Evolutionary conservation across 306 rosid genomes (phyloP).

Genomic region (Vachellia pachyceras): DNA sequence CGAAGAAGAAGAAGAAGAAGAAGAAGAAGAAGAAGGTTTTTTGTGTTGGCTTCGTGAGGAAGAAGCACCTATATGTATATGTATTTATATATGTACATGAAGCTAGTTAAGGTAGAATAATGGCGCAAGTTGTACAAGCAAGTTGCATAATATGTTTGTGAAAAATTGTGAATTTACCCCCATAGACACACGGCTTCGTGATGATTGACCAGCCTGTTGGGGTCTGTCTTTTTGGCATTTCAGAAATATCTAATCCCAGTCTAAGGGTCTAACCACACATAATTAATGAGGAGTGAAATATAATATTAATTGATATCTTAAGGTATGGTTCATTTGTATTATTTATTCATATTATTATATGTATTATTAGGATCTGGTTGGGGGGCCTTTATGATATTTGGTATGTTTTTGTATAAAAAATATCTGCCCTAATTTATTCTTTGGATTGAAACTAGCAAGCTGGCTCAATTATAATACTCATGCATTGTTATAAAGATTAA

Average conservation of each 20-base stretch:
- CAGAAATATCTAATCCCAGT: not conserved
- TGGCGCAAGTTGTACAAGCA: not conserved
- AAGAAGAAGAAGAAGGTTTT: not conserved
- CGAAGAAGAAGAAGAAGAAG: not conserved
- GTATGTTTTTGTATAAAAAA: not conserved
- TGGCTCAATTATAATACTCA: not conserved
- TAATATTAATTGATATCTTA: not conserved
- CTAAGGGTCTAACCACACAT: not conserved
- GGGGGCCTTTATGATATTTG: not conserved
- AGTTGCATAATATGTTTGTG: not conserved
- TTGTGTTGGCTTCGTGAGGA: not conserved
- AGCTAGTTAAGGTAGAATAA: not conserved
- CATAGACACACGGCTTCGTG: not conserved
- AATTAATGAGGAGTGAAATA: not conserved
- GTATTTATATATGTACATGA: not conserved
- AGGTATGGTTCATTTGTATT: not conserved
- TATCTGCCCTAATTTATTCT: not conserved
- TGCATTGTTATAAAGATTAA: not conserved
- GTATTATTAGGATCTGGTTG: not conserved
- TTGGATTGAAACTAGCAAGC: not conserved
- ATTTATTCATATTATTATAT: not conserved
- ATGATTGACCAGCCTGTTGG: not conserved
- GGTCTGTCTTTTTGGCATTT: not conserved
- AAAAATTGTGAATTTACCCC: not conserved
- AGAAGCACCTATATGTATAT: not conserved